Conservation (phyloP, 768 basidiomycete genomes). For the Mycena capillaripes region DNA sequence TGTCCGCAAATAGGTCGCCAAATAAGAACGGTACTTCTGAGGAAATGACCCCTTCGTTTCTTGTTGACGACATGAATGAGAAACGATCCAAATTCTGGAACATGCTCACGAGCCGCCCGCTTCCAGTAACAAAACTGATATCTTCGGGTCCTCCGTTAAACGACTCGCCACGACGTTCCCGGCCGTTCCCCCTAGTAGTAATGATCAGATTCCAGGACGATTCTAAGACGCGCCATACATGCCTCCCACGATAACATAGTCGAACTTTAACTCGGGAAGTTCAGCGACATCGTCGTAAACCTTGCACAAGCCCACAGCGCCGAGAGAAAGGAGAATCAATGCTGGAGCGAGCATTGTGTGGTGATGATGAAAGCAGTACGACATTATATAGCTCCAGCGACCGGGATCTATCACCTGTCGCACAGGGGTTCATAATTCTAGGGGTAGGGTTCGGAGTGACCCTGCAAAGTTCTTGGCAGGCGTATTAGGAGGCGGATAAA, state of each 20-base stretch:
- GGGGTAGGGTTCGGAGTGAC: too few relatives aligned
- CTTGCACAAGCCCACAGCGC: background rate
- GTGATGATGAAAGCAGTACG: too few relatives aligned
- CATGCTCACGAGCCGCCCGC: background rate
- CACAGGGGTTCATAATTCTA: too few relatives aligned
- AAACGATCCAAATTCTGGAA: too few relatives aligned
- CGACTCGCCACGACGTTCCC: background rate
- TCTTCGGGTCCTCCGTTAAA: background rate
- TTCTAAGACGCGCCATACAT: background rate
- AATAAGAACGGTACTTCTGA: background rate
- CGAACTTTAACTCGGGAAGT: background rate
- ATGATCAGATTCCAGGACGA: background rate
- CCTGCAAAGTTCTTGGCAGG: too few relatives aligned
- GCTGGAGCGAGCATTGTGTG: conserved; percentile 4
- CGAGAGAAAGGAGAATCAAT: background rate
- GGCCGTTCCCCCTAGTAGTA: background rate
- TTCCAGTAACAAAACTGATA: conserved; percentile 5
- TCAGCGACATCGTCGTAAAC: background rate
- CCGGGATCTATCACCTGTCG: too few relatives aligned
- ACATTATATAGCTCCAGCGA: too few relatives aligned
- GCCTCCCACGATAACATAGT: conserved; percentile 11
- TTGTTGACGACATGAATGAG: background rate
- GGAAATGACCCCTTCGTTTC: background rate
- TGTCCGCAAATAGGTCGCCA: background rate
- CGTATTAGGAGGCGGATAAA: too few relatives aligned